Evolutionary conservation across 2,329 filamentous ascomycete species (phyloP).

Genomic region (Tympanopsis confertula): DNA sequence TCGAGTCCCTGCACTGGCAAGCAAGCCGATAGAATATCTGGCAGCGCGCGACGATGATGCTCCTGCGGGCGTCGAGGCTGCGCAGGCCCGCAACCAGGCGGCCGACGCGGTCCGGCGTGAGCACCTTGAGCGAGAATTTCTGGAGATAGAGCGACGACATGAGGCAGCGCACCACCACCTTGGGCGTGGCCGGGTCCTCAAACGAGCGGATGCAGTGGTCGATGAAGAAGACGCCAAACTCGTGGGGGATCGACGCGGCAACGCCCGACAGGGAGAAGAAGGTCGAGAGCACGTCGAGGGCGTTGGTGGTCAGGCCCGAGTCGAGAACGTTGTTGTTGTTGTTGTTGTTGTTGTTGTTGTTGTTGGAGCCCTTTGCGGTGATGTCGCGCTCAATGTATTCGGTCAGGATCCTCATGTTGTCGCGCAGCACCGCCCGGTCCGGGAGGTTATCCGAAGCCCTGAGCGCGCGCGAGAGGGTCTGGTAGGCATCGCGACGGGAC

Average conservation of each 20-base stretch:
- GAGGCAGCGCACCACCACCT: conserved; percentile 67
- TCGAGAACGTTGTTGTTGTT: conserved; percentile 31
- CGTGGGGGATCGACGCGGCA: conserved; percentile 57
- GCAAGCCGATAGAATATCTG: conserved; percentile 65
- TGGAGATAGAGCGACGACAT: conserved; percentile 74
- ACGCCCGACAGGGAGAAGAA: conserved; percentile 68
- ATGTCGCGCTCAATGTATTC: conserved; percentile 81
- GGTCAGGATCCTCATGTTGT: conserved; percentile 66
- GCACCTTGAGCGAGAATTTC: conserved; percentile 62
- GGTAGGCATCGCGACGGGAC: conserved; percentile 75
- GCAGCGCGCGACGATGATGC: conserved; percentile 66
- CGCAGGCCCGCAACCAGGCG: conserved; percentile 62
- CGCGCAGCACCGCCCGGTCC: conserved; percentile 58
- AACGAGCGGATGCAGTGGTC: conserved; percentile 70
- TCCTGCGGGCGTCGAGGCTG: conserved; percentile 67
- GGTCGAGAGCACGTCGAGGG: conserved; percentile 64
- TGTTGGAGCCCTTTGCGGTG: conserved; percentile 24
- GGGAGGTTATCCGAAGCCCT: conserved; percentile 75
- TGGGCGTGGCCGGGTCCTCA: conserved; percentile 56
- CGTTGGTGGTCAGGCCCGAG: conserved; percentile 62
- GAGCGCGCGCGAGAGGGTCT: conserved; percentile 63
- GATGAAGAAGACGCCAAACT: conserved; percentile 70
- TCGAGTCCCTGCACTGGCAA: conserved; percentile 23
- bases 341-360: too few species aligned
- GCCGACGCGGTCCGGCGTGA: conserved; percentile 60